Conservation (phyloP, 805 yeast species). For the Ogataea nonfermentans region DNA sequence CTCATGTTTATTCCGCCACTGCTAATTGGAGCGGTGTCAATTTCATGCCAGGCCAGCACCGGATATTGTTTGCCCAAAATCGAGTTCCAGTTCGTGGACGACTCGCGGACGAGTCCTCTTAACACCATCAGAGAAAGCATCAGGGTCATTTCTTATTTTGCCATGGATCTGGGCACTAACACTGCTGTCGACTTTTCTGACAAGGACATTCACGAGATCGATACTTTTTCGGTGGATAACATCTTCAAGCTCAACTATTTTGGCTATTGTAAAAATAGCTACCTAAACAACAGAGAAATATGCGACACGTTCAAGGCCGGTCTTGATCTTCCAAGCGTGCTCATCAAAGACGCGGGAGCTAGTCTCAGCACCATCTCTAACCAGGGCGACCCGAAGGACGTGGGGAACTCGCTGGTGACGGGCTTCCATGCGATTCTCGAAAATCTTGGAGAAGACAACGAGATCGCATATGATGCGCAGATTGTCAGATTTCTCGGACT, state of each 20-base stretch:
- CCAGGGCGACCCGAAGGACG: conserved; percentile 36
- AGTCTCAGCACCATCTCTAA: conserved; percentile 43
- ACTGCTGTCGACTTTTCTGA: conserved; percentile 15
- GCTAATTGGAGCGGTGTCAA: conserved; percentile 19
- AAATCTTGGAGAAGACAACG: conserved; percentile 26
- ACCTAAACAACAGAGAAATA: conserved; percentile 18
- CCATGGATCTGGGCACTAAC: conserved; percentile 40
- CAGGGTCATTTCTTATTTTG: conserved; percentile 43
- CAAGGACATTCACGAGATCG: conserved; percentile 34
- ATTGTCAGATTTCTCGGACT: conserved; percentile 15
- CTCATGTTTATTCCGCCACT: conserved; percentile 29
- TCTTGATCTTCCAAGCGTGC: conserved; percentile 45
- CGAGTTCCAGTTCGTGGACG: conserved; percentile 39
- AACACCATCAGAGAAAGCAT: conserved; percentile 42
- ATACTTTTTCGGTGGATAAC: conserved; percentile 44
- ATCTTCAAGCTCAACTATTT: conserved; percentile 43
- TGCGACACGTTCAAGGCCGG: conserved; percentile 41
- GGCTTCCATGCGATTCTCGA: conserved; percentile 38
- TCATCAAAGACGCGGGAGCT: conserved; percentile 50
- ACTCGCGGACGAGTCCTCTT: conserved; percentile 36
- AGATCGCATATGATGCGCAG: conserved; percentile 18
- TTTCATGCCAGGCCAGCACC: conserved; percentile 35
- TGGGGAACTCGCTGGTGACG: conserved; percentile 41
- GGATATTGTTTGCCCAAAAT: conserved; percentile 43
- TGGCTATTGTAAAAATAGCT: conserved; percentile 48